Evolutionary conservation across 2,329 filamentous ascomycete species (phyloP).

Genomic region (Geosmithia morbida): DNA sequence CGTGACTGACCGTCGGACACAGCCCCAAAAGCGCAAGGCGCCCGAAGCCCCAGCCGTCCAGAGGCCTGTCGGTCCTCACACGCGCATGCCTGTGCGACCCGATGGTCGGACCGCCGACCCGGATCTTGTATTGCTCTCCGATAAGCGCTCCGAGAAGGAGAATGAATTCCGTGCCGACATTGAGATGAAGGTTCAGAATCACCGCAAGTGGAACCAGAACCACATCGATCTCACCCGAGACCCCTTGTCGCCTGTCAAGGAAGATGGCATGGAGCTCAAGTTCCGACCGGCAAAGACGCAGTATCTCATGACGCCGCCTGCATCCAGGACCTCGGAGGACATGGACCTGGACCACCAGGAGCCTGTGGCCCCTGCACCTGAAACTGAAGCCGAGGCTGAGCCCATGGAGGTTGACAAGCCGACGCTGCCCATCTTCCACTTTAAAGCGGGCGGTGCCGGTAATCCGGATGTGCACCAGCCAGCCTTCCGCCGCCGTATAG

Average conservation of each 20-base stretch:
- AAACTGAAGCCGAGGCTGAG: slow-evolving; percentile 15
- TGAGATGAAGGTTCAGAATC: slow-evolving; percentile 74
- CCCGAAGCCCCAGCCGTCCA: slow-evolving; percentile 46
- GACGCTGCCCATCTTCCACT: slow-evolving; percentile 25
- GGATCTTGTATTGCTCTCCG: slow-evolving; percentile 63
- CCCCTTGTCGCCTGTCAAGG: slow-evolving; percentile 66
- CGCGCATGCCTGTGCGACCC: slow-evolving; percentile 54
- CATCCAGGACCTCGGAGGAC: slow-evolving; percentile 36
- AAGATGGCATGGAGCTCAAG: slow-evolving; percentile 43
- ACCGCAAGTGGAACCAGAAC: slow-evolving; percentile 81
- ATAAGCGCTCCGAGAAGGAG: slow-evolving; percentile 68
- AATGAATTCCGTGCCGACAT: slow-evolving; percentile 71
- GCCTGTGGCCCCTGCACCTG: too few relatives aligned
- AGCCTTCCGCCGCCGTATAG: slow-evolving; percentile 70
- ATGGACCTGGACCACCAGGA: slow-evolving; percentile 40
- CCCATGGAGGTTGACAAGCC: slow-evolving; percentile 23
- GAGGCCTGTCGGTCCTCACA: slow-evolving; percentile 45
- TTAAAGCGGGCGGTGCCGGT: slow-evolving; percentile 27
- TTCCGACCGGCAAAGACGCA: slow-evolving; percentile 62
- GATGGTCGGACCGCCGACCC: slow-evolving; percentile 61
- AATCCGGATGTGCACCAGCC: slow-evolving; percentile 31
- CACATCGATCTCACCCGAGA: slow-evolving; percentile 79
- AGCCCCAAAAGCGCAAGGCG: slow-evolving; percentile 58
- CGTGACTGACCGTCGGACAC: slow-evolving; percentile 20
- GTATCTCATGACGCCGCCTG: slow-evolving; percentile 52